A percentile compares a stretch with the other conserved stretches of the same genome.
Conservation (phyloP, 345 rosid species). For the Pistacia atlantica region DNA sequence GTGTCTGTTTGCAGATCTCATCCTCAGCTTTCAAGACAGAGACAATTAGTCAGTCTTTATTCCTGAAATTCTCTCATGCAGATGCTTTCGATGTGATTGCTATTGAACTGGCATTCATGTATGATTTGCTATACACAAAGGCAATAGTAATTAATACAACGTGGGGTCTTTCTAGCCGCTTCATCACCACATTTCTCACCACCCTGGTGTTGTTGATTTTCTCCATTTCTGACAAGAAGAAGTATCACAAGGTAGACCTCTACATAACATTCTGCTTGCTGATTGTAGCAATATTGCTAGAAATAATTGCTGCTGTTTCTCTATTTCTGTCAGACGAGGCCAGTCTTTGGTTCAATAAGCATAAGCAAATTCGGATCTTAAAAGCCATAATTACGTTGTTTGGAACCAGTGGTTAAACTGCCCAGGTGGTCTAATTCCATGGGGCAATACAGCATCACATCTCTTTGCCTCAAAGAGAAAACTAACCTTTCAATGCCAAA, state of each 20-base stretch:
- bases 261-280: not conserved
- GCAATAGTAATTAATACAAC: not conserved
- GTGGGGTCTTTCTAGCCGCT: not conserved
- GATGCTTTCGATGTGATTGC: slow-evolving; percentile 31
- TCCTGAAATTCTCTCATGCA: not conserved
- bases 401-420: not conserved
- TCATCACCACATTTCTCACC: not conserved
- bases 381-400: not conserved
- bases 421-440: slow-evolving; percentile 14
- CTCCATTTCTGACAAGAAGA: not conserved
- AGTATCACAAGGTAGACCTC: not conserved
- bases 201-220: slow-evolving; percentile 1
- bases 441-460: slow-evolving; percentile 3
- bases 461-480: slow-evolving; percentile 1
- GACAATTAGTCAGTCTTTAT: slow-evolving; percentile 17
- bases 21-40: slow-evolving; percentile 27
- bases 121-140: slow-evolving; percentile 34
- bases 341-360: not conserved
- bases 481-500: not conserved
- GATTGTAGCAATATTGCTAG: slow-evolving; percentile 1
- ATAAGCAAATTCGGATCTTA: not conserved
- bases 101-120: slow-evolving; percentile 39
- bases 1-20: slow-evolving; percentile 33
- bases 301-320: not conserved
- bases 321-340: slow-evolving; percentile 11